phyloP scores from a whole-genome alignment of 2,329 filamentous ascomycete species.

The Diaporthe humulicola region DNA sequence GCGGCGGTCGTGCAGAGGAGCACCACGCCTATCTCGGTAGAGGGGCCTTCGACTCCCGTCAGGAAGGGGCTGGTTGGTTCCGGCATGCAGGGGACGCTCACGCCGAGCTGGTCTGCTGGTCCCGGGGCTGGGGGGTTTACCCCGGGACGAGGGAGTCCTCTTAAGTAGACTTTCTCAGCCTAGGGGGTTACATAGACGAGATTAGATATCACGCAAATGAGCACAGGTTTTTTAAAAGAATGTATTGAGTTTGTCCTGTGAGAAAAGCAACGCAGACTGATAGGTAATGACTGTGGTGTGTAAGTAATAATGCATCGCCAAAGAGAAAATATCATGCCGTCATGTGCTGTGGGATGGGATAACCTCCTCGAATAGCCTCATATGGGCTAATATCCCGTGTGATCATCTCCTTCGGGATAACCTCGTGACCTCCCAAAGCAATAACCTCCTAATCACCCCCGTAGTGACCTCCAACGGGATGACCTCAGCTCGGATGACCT shows the following conservation, averaged over 20 bases:
- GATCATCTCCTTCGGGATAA: neutral
- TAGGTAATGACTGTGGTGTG: neutral
- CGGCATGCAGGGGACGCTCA: constrained; percentile 18
- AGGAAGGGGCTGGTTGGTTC: constrained; percentile 28
- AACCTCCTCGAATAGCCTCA: neutral
- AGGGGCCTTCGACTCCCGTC: constrained; percentile 37
- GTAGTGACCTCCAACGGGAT: neutral
- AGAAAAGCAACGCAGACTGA: neutral
- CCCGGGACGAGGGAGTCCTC: constrained; percentile 28
- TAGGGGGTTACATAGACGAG: neutral
- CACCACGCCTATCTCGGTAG: constrained; percentile 27
- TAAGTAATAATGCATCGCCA: neutral
- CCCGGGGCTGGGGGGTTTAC: constrained; percentile 31
- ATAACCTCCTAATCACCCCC: too few relatives aligned
- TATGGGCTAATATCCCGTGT: neutral
- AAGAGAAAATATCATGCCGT: neutral
- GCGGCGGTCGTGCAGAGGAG: constrained; percentile 7
- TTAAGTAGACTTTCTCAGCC: constrained; percentile 13
- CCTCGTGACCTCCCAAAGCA: neutral
- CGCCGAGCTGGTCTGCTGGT: constrained; percentile 32
- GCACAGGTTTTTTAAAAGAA: neutral
- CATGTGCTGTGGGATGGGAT: neutral
- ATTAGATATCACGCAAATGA: constrained; percentile 26
- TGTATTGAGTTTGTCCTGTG: constrained; percentile 2
- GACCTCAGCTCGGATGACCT: neutral